Evolutionary conservation across 164 flowering plant genomes (phyloP), one percentile per base, ranked within the genome.

Genomic region (Liquidambar formosana): DNA sequence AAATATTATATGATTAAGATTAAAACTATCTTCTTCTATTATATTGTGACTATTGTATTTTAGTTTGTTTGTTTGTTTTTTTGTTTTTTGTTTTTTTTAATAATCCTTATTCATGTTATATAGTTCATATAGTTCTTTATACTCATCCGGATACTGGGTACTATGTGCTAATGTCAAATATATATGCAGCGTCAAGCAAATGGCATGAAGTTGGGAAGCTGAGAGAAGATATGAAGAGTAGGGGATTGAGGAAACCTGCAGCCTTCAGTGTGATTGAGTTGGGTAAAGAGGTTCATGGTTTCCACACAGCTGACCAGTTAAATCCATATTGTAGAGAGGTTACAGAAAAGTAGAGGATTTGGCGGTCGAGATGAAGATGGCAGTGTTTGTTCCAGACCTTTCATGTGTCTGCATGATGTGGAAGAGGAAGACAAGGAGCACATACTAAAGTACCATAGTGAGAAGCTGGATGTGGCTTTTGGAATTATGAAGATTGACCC

Each of bases 381-480:
- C 59, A 13, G 85, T 83, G n/a, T 75, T 79, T 23, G 60, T 76
- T 23, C 83, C 83, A 8, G 82, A 81, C 60, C 54, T 48, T 54
- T 71, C 74, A 2, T 79, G 83, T 62, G 82, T 68, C 59, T 84
- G 41, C 83, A 78, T 44, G 83, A 84, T 68, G 75, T 79, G 48
- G 85, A 79, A 73, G 82, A 76, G 22, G 80, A 84, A 76, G 85
- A 81, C 53, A 79, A 81, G 73, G 80, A 81, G 53, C 76, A 70
- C 41, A 45, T 66, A 3, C 78, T 79, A 48, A 72, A 66, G 18
- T 74, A 52, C 38, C 85, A 84, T 71, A 76, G 81, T 53, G 83
- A 83, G 74, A 80, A 81, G 71, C 78, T 84, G 21, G 83, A 80
- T 1, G 76, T 79, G 58, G 87, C 85, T 43, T 81, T 79, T 25